Base-by-base conservation (phyloP, 106 monocot species). In the Ottelia alismoides region DNA sequence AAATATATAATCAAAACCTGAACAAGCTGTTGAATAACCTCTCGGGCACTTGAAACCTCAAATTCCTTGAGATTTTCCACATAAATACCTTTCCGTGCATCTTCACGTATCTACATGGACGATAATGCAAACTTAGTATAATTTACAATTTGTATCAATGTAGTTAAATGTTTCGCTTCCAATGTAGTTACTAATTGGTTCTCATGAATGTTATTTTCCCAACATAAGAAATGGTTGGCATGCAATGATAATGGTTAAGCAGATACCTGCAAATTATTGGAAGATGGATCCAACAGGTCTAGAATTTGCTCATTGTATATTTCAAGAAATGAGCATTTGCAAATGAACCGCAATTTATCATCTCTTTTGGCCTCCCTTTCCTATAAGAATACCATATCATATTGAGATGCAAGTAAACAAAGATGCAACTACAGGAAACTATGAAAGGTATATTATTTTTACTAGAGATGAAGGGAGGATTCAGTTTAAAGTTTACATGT, bases 251-350 rank as follows among this genome's bases (percentile, higher is more conserved):
- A n/a, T 25, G 2, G 45, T 18, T 51, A 18, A 2, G 26, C 7
- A 45, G 18, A 11, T 68, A 96, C 94, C 88, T 96, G 94, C 44
- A 96, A 60, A 84, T 96, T 96, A 19, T 43, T 44, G 50, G 81
- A 78, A 20, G 72, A 72, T 66, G 94, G 84, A 55, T 96, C 78
- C 24, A 96, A 61, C 25, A 96, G 74, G 77, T 96, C 94, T 25
- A 88, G 67, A 60, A 96, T 96, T 2, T 88, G 88, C 24, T 96
- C 94, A 70, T 96, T 96, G 67, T 96, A 96, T 56, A 96, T 88
- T 72, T 96, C 94, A 55, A 96, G 54, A 63, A 96, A 96, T 32
- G 94, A 96, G 60, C 94, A 96, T 79, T 65, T 96, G 44, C 94
- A 96, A 11, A 76, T 85, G 49, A 96, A 96, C 43, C 52, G 67